These are phyloP conservation scores for Leccinum longicurvipes DNA, from an alignment of 768 basidiomycete species.

Conservation along the genomic window DNA sequence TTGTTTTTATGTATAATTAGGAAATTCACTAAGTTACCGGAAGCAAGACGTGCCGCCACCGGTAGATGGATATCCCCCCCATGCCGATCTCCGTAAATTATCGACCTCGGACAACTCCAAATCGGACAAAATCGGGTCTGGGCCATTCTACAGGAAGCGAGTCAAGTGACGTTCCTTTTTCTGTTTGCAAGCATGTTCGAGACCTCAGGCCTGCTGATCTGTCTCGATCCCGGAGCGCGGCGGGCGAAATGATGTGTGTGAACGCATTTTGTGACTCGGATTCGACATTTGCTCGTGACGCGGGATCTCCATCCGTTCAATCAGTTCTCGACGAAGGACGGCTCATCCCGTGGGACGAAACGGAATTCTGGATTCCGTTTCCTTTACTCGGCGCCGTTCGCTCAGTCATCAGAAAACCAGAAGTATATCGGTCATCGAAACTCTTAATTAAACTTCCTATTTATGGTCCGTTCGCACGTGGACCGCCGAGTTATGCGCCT, in stretches of 20 bases:
- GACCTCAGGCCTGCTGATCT: neutral
- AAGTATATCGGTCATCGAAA: neutral
- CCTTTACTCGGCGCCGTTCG: neutral
- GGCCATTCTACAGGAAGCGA: constrained; percentile 7
- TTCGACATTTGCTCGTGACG: neutral
- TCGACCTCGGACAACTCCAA: neutral
- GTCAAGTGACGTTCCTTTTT: constrained; percentile 5
- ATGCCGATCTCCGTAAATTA: neutral
- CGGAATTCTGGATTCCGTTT: neutral
- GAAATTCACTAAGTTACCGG: neutral
- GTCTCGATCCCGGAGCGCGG: neutral
- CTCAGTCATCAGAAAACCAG: neutral
- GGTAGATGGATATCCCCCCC: neutral
- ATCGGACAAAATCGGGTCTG: neutral
- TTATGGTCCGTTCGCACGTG: neutral
- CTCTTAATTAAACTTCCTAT: neutral
- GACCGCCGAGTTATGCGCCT: too few species aligned
- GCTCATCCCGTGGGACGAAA: neutral
- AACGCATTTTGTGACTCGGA: neutral
- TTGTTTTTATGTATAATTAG: too few species aligned
- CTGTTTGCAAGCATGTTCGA: neutral
- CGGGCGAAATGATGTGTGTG: neutral
- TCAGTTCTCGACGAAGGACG: neutral
- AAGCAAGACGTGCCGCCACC: neutral
- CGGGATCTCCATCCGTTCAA: neutral